These are phyloP conservation scores for Sphaerulina vaccinii DNA, from an alignment of 2,329 filamentous ascomycete species.

Conservation along the genomic window DNA sequence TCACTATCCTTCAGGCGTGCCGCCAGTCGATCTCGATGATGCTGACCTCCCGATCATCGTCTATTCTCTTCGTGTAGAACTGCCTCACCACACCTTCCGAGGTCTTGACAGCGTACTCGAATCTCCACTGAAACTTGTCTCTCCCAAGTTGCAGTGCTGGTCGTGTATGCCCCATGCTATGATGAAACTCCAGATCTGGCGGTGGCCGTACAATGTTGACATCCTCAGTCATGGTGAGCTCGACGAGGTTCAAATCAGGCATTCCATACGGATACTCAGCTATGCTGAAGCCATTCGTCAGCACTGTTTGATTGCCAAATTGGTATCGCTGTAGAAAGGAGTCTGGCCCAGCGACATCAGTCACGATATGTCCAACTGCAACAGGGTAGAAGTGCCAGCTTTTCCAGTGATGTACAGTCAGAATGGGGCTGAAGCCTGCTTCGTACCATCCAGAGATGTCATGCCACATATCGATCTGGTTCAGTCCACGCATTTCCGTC, in stretches of 20 bases:
- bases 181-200: conserved; percentile 25
- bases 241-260: conserved; percentile 30
- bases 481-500: conserved; percentile 29
- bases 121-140: conserved; percentile 31
- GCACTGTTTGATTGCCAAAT: conserved; percentile 27
- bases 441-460: conserved; percentile 33
- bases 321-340: conserved; percentile 30
- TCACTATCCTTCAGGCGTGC: conserved; percentile 19
- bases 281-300: conserved; percentile 33
- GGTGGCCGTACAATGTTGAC: conserved; percentile 21
- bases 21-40: conserved; percentile 34
- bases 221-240: conserved; percentile 31
- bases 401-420: conserved; percentile 35
- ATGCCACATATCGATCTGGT: conserved; percentile 33
- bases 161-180: conserved; percentile 30
- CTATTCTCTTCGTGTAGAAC: conserved; percentile 29
- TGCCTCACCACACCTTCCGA: conserved; percentile 28
- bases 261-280: conserved; percentile 29
- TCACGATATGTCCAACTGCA: conserved; percentile 25
- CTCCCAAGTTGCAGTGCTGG: conserved; percentile 26
- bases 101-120: conserved; percentile 25
- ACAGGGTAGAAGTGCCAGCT: conserved; percentile 31
- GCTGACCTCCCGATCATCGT: conserved; percentile 17
- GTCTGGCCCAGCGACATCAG: conserved; percentile 30
- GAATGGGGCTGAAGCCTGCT: conserved; percentile 26